Evolutionary conservation across 1,139 yeast species (phyloP), one percentile per base, ranked within the genome.

Genomic region (Nakaseomyces bracarensis): DNA sequence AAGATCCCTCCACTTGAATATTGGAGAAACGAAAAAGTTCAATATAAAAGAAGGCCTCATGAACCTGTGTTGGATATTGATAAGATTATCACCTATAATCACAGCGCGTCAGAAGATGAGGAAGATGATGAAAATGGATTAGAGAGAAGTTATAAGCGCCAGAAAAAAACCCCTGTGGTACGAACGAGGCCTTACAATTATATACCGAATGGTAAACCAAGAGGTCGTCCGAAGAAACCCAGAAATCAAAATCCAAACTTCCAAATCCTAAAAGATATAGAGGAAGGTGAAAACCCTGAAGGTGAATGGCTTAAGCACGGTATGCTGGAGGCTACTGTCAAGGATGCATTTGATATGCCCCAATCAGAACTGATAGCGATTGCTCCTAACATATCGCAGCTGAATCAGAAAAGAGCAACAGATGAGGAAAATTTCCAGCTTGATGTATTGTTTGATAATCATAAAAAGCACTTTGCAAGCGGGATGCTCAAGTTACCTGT

Each of bases 1-100:
- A 74, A 74, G 49, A 71, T 83, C 6, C 76, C 82, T 2, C 94
- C 95, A 0, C 66, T 86, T 49, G 91, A 87, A 9, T 83, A 72
- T 58, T 86, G 96, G 96, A 74, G 84, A 59, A 83, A 82, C 56
- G 96, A 87, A 60, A 69, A 79, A 46, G 74, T 82, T 29, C 74
- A 83, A 1, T 85, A 82, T 54, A 72, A 79, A 51, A 67, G 66
- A 50, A 75, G 70, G 39, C 61, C 67, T 19, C 65, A 67, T 11
- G 68, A 67, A 14, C 77, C 79, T 2, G 69, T 79, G n/a, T 77
- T 78, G 45, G 75, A 75, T 42, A 72, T 81, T 22, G 71, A 74
- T 44, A 77, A 74, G 49, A 76, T 81, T 37, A 71, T 79, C 11
- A 77, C 75, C 0, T 58, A 54, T 43, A 64, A 63, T 36, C 54